A percentile compares a stretch with the other conserved stretches of the same genome.
phyloP scores from a whole-genome alignment of 345 rosid genomes.

The Gossypium mustelinum region DNA sequence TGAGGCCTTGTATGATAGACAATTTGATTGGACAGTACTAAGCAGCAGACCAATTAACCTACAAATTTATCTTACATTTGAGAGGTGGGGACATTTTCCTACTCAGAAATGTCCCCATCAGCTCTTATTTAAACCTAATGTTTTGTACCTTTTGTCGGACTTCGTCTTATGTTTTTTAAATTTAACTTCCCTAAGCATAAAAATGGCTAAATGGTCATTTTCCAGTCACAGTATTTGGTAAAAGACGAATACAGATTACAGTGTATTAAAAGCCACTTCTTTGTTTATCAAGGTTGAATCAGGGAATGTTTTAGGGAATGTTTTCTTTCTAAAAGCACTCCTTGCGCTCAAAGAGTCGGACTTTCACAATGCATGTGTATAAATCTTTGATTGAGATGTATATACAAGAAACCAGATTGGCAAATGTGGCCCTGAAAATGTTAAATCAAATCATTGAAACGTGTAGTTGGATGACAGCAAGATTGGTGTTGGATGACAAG shows the following conservation, averaged over 20 bases:
- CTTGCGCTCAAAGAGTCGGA: not conserved
- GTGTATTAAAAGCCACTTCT: not conserved
- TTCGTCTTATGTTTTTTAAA: not conserved
- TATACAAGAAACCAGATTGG: not conserved
- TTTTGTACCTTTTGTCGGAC: not conserved
- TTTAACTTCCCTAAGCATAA: not conserved
- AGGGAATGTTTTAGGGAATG: not conserved
- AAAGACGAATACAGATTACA: not conserved
- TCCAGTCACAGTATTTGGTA: not conserved
- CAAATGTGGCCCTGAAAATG: not conserved
- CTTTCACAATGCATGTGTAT: not conserved
- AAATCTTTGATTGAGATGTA: not conserved
- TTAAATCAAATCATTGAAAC: constrained; percentile 14
- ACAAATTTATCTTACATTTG: not conserved
- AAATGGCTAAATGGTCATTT: not conserved
- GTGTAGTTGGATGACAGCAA: constrained; percentile 9
- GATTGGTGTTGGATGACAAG: constrained; percentile 1
- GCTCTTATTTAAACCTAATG: not conserved
- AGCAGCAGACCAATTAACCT: not conserved
- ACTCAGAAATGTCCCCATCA: not conserved
- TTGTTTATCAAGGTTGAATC: not conserved
- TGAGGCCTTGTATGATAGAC: not conserved
- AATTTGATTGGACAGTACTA: not conserved
- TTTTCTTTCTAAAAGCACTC: not conserved
- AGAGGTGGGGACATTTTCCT: not conserved